A percentile compares a stretch with the other conserved stretches of the same genome.
Evolutionary conservation across 352 stramenopile species (phyloP).

Genomic region (Phytopythium chamaehyphon): DNA sequence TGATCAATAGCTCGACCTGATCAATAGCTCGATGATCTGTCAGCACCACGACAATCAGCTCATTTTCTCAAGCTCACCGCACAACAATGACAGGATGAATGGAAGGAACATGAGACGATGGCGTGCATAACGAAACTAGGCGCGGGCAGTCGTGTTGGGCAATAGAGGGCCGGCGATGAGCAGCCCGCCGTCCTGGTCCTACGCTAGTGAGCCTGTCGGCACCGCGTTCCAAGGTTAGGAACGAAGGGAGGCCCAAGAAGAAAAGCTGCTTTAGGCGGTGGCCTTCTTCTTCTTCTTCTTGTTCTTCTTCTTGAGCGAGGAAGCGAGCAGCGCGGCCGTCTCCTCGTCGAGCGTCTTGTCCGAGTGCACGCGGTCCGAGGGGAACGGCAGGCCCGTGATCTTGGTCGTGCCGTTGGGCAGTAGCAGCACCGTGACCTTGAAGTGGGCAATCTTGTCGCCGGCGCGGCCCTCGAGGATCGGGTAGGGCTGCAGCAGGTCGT

Average conservation of each 20-base stretch:
- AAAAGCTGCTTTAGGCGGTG: slow-evolving; percentile 17
- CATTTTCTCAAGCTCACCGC: no score
- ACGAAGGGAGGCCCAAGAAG: slow-evolving; percentile 1
- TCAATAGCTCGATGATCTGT: no score
- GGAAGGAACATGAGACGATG: no score
- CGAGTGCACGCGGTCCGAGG: slow-evolving; percentile 87
- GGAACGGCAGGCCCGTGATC: slow-evolving; percentile 94
- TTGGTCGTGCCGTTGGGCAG: slow-evolving; percentile 94
- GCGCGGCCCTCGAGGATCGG: slow-evolving; percentile 95
- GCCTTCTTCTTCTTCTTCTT: slow-evolving; percentile 93
- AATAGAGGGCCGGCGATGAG: no score
- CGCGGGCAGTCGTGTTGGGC: no score
- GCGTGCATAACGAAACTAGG: no score
- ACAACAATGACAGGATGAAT: no score
- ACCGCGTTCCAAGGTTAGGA: no score
- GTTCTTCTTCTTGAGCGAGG: slow-evolving; percentile 95
- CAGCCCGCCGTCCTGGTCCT: no score
- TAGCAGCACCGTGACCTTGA: slow-evolving; percentile 99
- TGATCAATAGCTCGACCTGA: no score
- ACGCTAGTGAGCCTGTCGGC: no score
- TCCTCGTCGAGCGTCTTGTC: slow-evolving; percentile 93
- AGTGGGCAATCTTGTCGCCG: slow-evolving; percentile 97
- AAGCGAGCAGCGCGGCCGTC: slow-evolving; percentile 85
- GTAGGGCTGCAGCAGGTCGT: slow-evolving; percentile 97
- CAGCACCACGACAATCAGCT: no score